These are phyloP conservation scores for Parsonsia alboflavescens DNA, from an alignment of 257 asterid genomes.

Conservation along the genomic window DNA sequence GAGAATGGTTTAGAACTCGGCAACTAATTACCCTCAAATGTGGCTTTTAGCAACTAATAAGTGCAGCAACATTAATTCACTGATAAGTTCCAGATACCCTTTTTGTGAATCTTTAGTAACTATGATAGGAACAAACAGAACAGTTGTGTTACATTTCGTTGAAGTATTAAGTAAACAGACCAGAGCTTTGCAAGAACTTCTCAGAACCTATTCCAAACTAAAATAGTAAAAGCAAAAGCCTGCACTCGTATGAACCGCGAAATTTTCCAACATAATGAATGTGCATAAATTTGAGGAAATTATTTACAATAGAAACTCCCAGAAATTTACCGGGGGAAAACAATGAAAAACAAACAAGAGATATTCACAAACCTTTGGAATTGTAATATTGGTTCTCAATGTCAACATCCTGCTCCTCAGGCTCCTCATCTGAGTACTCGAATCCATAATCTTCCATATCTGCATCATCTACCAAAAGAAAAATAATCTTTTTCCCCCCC, in stretches of 20 bases:
- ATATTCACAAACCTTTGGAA: constrained; percentile 59
- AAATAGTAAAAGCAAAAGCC: constrained; percentile 1
- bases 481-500: constrained; percentile 1
- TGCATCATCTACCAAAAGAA: constrained; percentile 49
- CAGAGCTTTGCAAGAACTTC: background rate
- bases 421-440: constrained; percentile 97
- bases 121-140: background rate
- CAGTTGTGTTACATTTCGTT: background rate
- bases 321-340: background rate
- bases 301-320: background rate
- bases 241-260: background rate
- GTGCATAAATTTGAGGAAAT: background rate
- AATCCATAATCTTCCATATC: constrained; percentile 99
- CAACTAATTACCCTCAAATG: background rate
- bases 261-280: background rate
- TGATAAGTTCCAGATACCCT: background rate
- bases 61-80: background rate
- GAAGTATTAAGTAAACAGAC: background rate
- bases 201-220: background rate
- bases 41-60: background rate
- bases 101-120: background rate
- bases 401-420: constrained; percentile 94
- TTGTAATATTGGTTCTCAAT: constrained; percentile 96
- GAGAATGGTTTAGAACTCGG: background rate
- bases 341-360: background rate